Conservation (phyloP, 1,139 yeast genomes). For the Pichia sorboxylosa region DNA sequence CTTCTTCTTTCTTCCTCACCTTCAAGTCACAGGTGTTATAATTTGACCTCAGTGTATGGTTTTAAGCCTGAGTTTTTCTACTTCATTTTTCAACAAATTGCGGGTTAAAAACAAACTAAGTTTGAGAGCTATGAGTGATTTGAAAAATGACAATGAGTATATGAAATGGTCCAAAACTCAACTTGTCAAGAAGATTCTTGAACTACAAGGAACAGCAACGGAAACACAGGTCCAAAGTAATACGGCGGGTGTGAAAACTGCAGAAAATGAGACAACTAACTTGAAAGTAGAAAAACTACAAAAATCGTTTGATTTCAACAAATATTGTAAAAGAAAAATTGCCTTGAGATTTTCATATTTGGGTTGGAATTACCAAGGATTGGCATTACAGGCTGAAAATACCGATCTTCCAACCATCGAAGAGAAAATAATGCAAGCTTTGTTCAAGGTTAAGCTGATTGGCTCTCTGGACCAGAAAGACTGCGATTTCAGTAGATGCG, state of each 20-base stretch:
- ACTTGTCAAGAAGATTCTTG: conserved; percentile 27
- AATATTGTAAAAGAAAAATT: conserved; percentile 54
- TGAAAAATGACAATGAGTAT: conserved; percentile 12
- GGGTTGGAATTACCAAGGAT: conserved; percentile 91
- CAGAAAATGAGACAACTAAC: too few species aligned
- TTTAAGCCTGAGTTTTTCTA: too few species aligned
- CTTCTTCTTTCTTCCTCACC: too few species aligned
- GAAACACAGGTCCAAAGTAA: conserved; percentile 32
- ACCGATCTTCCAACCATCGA: conserved; percentile 86
- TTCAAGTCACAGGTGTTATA: too few species aligned
- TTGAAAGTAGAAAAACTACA: conserved; percentile 14
- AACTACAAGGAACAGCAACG: too few species aligned
- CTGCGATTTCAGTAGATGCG: conserved; percentile 79
- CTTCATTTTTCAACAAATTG: too few species aligned
- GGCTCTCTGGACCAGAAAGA: conserved; percentile 46
- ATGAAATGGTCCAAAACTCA: conserved; percentile 29
- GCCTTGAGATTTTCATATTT: conserved; percentile 78
- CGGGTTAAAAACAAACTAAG: too few species aligned
- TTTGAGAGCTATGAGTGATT: too few species aligned
- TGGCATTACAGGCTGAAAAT: conserved; percentile 66
- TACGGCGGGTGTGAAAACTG: not conserved
- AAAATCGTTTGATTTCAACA: conserved; percentile 57
- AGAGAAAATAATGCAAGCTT: conserved; percentile 57
- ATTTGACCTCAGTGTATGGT: too few species aligned
- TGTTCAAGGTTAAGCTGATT: conserved; percentile 56